Evolutionary conservation across 1,284 basidiomycete genomes (phyloP), one percentile per base, ranked within the genome.

Genomic region (Mycena citricolor): DNA sequence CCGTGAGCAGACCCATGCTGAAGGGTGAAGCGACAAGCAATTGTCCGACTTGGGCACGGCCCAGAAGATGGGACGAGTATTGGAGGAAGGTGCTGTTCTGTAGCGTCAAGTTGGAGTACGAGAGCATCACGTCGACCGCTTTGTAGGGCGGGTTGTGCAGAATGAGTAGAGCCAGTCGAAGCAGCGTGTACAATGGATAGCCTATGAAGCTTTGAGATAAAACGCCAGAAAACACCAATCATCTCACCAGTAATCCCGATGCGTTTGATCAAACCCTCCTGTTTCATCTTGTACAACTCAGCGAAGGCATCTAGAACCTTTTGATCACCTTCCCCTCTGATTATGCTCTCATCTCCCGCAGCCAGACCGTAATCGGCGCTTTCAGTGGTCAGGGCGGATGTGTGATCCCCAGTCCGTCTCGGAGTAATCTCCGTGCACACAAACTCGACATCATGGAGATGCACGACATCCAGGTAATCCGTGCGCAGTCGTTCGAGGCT

Each of bases 401-500:
- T 55, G 56, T 83, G 82, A 46, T 81, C 71, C 3, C 86, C 85
- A 14, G 67, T 69, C 24, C 60, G 59, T 32, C 67, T 67, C 1
- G 80, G 76, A 19, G 71, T 62, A 34, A 83, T 70, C 35, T 69
- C 62, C 2, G 81, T 76, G 19, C 79, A 77, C 10, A 97, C 81
- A 58, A 88, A 97, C 69, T 99, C 95, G 47, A 90, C 77, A 62
- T 98, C 95, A 62, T 99, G 95, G 26, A 97, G 71, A 57, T 93
- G 94, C 2, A 94, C 89, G 1, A 78, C 76, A 58, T 95, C 93
- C 17, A 97, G 74, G 59, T 94, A 94, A 38, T 73, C 67, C 7
- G 92, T 95, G 38, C 86, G 77, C 44, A 98, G 62, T 17, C 93
- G 77, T 45, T 71, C 68, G 28, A 95, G 69, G 58, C 86, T 90